A percentile compares a stretch with the other conserved stretches of the same genome.
These are phyloP conservation scores for Xylaria flabelliformis DNA, from an alignment of 495 filamentous ascomycete genomes.

Conservation along the genomic window DNA sequence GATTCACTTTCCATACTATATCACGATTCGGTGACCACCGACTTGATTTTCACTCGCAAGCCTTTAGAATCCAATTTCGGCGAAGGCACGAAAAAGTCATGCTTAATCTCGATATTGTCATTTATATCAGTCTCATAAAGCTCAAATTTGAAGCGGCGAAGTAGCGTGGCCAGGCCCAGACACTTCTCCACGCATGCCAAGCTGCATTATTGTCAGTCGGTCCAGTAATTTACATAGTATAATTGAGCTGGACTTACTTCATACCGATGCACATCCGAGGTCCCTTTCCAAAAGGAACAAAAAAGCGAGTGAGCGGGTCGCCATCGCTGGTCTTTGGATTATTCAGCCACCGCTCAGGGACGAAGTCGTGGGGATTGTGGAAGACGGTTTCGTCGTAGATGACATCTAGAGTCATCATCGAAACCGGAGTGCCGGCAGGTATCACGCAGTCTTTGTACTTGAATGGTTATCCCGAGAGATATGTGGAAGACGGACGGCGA, in stretches of 20 bases:
- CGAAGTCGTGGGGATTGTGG: conserved; percentile 43
- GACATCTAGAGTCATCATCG: conserved; percentile 39
- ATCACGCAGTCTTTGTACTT: conserved; percentile 43
- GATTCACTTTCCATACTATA: too few species aligned
- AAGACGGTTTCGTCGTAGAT: conserved; percentile 50
- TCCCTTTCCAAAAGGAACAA: conserved; percentile 15
- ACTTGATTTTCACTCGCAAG: neutral
- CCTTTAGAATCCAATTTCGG: conserved; percentile 1
- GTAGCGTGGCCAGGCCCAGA: conserved; percentile 14
- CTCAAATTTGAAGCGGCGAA: conserved; percentile 14
- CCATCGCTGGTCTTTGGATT: conserved; percentile 20
- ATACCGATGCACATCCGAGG: conserved; percentile 11
- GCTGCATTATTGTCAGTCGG: neutral
- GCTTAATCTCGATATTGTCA: neutral
- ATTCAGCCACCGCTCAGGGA: conserved; percentile 54
- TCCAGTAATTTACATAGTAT: neutral
- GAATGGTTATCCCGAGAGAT: conserved; percentile 42
- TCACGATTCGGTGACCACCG: neutral
- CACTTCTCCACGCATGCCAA: conserved; percentile 17
- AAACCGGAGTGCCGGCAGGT: conserved; percentile 35
- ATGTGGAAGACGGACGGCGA: conserved; percentile 42
- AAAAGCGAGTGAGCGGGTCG: neutral
- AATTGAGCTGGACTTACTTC: neutral
- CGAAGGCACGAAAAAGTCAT: conserved; percentile 7
- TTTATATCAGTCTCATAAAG: conserved; percentile 8